A percentile compares a stretch with the other conserved stretches of the same genome.
Evolutionary conservation across 2,329 filamentous ascomycete species (phyloP).

Genomic region (Aureobasidium sp.): DNA sequence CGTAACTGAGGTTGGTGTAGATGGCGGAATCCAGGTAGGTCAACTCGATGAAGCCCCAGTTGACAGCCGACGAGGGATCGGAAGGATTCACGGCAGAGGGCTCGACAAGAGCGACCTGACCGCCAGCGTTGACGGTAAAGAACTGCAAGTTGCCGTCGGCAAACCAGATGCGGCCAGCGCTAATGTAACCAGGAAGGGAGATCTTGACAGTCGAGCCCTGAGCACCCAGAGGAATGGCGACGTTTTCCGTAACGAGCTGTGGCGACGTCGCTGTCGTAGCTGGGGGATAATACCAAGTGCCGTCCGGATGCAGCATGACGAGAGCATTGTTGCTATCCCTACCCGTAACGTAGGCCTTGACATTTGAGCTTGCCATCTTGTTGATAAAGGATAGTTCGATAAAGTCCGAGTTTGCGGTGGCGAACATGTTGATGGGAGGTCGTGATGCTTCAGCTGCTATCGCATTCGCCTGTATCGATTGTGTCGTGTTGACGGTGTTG

Average conservation of each 20-base stretch:
- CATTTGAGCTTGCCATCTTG: constrained; percentile 30
- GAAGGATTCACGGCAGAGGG: constrained; percentile 34
- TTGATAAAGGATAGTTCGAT: constrained; percentile 31
- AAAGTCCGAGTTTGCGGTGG: background rate
- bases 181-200: constrained; percentile 34
- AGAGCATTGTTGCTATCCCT: constrained; percentile 32
- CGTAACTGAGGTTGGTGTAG: constrained; percentile 33
- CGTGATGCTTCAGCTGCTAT: background rate
- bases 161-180: constrained; percentile 39
- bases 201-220: constrained; percentile 32
- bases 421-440: constrained; percentile 1
- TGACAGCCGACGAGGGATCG: constrained; percentile 34
- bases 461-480: constrained; percentile 5
- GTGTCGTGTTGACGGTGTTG: constrained; percentile 21
- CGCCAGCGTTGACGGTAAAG: constrained; percentile 31
- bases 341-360: constrained; percentile 41
- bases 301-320: constrained; percentile 37
- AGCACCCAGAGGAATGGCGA: constrained; percentile 37
- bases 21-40: constrained; percentile 36
- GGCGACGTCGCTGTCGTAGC: constrained; percentile 30
- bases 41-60: constrained; percentile 38
- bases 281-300: constrained; percentile 36
- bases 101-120: constrained; percentile 35
- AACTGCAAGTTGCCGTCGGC: constrained; percentile 36
- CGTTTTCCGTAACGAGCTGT: constrained; percentile 29